Conservation (phyloP, 257 asterid species). For the Jacaranda copaia region DNA sequence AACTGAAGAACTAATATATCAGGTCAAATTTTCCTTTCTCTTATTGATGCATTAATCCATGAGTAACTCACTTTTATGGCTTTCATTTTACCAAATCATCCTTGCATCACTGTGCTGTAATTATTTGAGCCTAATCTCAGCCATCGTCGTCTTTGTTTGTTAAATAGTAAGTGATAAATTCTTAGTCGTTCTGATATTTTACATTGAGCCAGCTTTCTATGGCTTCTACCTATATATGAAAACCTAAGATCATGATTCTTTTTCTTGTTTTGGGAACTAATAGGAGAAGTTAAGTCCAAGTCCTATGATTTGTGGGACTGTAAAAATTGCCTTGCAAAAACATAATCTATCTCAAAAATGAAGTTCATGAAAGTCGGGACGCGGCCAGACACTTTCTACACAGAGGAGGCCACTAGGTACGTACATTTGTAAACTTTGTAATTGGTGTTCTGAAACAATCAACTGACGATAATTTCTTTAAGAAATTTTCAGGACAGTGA, state of each 20-base stretch:
- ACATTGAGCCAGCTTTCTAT: no score
- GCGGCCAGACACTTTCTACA: conserved; percentile 79
- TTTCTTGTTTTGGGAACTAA: background rate
- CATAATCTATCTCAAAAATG: conserved; percentile 43
- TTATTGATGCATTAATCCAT: background rate
- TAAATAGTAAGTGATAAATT: no score
- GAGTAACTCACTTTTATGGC: background rate
- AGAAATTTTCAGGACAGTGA: conserved; percentile 47
- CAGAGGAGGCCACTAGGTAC: conserved; percentile 79
- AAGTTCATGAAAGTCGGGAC: conserved; percentile 88
- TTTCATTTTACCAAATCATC: no score
- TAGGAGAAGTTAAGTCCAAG: conserved; percentile 6
- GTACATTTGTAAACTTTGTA: background rate
- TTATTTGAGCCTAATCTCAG: no score
- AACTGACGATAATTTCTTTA: background rate
- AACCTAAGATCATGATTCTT: background rate
- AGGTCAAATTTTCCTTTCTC: background rate
- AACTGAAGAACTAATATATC: background rate
- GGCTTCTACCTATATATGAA: background rate
- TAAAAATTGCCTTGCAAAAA: conserved; percentile 14
- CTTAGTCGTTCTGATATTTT: no score
- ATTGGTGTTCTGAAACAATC: conserved; percentile 1
- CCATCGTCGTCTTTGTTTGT: no score
- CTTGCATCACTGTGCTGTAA: no score
- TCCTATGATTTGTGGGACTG: conserved; percentile 22